A percentile compares a stretch with the other conserved stretches of the same genome.
These are phyloP conservation scores for Catunica adiposa DNA, from an alignment of 2,329 filamentous ascomycete species.

Conservation along the genomic window DNA sequence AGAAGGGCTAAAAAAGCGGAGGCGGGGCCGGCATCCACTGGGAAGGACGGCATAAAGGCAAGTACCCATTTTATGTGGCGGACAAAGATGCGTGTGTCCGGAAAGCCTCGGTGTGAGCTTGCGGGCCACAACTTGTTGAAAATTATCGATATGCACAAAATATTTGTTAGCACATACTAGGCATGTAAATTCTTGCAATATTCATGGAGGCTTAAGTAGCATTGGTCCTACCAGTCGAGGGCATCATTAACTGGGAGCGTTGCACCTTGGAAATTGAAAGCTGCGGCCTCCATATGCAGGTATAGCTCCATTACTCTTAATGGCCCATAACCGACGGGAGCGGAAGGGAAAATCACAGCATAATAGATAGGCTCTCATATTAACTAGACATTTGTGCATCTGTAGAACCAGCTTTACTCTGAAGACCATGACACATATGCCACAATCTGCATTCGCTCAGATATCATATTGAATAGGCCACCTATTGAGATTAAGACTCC, in stretches of 20 bases:
- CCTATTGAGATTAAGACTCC: too few relatives aligned
- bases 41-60: not conserved
- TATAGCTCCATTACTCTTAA: not conserved
- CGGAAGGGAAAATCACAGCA: not conserved
- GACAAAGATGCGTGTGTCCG: too few relatives aligned
- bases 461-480: too few relatives aligned
- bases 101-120: too few relatives aligned
- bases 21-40: not conserved
- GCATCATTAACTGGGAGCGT: not conserved
- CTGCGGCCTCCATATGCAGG: not conserved
- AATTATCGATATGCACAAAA: too few relatives aligned
- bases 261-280: not conserved
- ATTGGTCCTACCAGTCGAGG: not conserved
- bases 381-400: too few relatives aligned
- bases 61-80: not conserved
- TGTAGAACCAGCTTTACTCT: not conserved
- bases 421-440: not conserved
- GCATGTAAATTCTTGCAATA: too few relatives aligned
- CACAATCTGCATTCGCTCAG: not conserved
- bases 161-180: too few relatives aligned
- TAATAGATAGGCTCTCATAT: not conserved
- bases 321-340: not conserved
- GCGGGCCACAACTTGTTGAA: too few relatives aligned
- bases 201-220: too few relatives aligned
- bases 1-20: not conserved